Evolutionary conservation across 1,284 basidiomycete genomes (phyloP).

Genomic region (Trametes polyzona): DNA sequence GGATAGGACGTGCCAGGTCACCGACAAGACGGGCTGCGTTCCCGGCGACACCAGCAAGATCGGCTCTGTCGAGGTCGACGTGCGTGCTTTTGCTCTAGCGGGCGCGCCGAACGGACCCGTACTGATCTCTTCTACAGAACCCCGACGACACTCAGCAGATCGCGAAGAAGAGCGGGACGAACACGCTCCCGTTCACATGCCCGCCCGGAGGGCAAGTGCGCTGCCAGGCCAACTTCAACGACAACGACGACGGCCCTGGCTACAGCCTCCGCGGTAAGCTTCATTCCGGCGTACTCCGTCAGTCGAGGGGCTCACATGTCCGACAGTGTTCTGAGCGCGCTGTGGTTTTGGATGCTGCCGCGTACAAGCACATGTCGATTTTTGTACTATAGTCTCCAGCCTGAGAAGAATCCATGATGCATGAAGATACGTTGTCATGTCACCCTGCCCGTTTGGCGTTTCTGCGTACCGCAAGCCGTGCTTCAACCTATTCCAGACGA

Average conservation of each 20-base stretch:
- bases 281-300: too few species aligned
- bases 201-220: constrained; percentile 3
- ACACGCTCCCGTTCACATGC: constrained; percentile 6
- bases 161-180: constrained; percentile 7
- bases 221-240: constrained; percentile 15
- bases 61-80: constrained; percentile 11
- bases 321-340: neutral
- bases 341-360: neutral
- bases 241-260: constrained; percentile 8
- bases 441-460: too few species aligned
- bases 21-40: constrained; percentile 6
- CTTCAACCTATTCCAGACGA: too few species aligned
- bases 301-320: too few species aligned
- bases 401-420: too few species aligned
- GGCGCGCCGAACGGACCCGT: too few species aligned
- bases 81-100: neutral
- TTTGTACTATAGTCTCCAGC: too few species aligned
- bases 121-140: neutral
- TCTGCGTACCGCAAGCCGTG: too few species aligned
- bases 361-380: too few species aligned
- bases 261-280: constrained; percentile 12
- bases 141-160: constrained; percentile 1
- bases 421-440: too few species aligned
- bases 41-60: constrained; percentile 9
- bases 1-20: constrained; percentile 10